Conservation (phyloP, 2,329 filamentous ascomycete species). For the Rhynchosporium graminicola region DNA sequence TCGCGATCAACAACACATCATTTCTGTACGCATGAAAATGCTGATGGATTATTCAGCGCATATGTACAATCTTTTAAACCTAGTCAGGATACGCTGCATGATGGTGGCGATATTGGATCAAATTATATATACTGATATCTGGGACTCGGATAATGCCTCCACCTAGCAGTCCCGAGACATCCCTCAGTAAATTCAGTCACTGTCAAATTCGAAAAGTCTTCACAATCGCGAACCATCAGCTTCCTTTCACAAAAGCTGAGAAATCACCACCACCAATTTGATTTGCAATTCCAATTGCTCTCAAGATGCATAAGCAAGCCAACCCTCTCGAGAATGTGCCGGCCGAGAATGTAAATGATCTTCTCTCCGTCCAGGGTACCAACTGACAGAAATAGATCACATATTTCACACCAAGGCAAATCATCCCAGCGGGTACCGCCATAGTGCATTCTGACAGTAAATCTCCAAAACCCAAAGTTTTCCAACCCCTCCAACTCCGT, state of each 20-base stretch:
- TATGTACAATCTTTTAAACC: neutral
- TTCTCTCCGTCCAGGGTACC: neutral
- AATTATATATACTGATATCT: conserved; percentile 5
- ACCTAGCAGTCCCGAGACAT: neutral
- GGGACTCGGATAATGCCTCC: neutral
- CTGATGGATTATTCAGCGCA: conserved; percentile 9
- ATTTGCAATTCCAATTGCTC: neutral
- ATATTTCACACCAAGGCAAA: conserved; percentile 50
- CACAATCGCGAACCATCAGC: conserved; percentile 8
- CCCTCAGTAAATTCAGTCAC: neutral
- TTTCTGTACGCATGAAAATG: conserved; percentile 1
- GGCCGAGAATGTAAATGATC: neutral
- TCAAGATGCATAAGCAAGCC: neutral
- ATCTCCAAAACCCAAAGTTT: conserved; percentile 50
- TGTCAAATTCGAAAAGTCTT: neutral
- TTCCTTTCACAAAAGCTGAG: conserved; percentile 8
- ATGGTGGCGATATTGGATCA: neutral
- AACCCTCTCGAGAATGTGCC: conserved; percentile 10
- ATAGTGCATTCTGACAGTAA: conserved; percentile 43
- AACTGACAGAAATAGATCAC: conserved; percentile 27
- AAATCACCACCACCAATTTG: neutral
- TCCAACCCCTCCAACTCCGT: conserved; percentile 43
- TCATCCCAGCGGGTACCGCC: conserved; percentile 46
- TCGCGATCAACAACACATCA: conserved; percentile 1
- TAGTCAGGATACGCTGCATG: neutral